These are phyloP conservation scores for Aegilops sharonensis DNA, from an alignment of 176 grass and related monocot genomes.

Conservation along the genomic window DNA sequence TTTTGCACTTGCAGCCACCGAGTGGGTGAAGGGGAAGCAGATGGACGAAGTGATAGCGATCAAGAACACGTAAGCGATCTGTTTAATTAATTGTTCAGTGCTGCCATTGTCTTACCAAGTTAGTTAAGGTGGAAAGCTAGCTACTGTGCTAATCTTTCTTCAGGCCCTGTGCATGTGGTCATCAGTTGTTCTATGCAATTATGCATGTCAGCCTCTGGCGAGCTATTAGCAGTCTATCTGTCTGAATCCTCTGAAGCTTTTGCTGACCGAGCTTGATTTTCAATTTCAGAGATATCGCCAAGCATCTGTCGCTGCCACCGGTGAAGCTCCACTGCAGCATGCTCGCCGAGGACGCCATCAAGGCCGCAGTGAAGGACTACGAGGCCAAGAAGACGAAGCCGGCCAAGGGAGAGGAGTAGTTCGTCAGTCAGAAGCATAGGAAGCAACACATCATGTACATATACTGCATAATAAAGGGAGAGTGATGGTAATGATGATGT, in stretches of 20 bases:
- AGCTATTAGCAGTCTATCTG: not conserved
- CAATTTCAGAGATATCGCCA: slow-evolving; percentile 70
- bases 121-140: not conserved
- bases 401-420: not conserved
- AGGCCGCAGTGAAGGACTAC: slow-evolving; percentile 83
- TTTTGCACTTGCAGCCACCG: slow-evolving; percentile 49
- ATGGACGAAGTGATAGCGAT: slow-evolving; percentile 74
- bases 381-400: slow-evolving; percentile 50
- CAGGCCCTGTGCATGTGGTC: not conserved
- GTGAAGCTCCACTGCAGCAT: slow-evolving; percentile 99
- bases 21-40: slow-evolving; percentile 89
- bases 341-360: slow-evolving; percentile 96
- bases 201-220: not conserved
- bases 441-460: not conserved
- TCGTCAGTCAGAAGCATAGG: not conserved
- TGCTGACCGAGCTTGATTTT: not conserved
- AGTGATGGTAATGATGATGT: not conserved
- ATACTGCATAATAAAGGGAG: not conserved
- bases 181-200: not conserved
- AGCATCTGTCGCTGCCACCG: slow-evolving; percentile 81
- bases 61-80: slow-evolving; percentile 66
- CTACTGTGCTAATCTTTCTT: not conserved
- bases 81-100: not conserved
- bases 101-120: not conserved
- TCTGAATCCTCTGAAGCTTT: not conserved